Evolutionary conservation across 164 flowering plant genomes (phyloP), one percentile per base, ranked within the genome.

Genomic region (Sextonia rubra): DNA sequence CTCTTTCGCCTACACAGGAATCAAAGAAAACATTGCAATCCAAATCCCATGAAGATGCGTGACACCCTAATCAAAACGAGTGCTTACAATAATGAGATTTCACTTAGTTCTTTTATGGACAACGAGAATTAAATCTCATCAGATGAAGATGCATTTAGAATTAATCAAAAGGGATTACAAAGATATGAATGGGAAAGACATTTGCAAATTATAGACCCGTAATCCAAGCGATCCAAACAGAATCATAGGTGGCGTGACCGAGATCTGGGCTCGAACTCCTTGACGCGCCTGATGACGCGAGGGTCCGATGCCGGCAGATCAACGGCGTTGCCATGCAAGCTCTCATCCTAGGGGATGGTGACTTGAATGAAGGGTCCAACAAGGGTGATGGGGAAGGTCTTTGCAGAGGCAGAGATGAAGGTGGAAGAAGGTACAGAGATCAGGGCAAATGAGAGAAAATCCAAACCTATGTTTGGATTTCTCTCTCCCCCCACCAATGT

Each of bases 151-250:
- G n/a, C n/a, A n/a, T n/a, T n/a, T n/a, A n/a, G n/a, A n/a, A n/a
- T n/a, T n/a, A n/a, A n/a, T n/a, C n/a, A n/a, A n/a, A n/a, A n/a
- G n/a, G n/a, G n/a, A n/a, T n/a, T n/a, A n/a, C n/a, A n/a, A n/a
- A n/a, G n/a, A n/a, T n/a, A n/a, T n/a, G n/a, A n/a, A n/a, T n/a
- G n/a, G n/a, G n/a, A n/a, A n/a, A n/a, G n/a, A n/a, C n/a, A n/a
- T n/a, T n/a, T n/a, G n/a, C n/a, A n/a, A 52, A 8, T 12, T 12
- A 15, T 25, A 27, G 12, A 94, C 99, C 99, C 77, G 99, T 94
- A 65, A 92, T 83, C 97, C 97, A 94, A 60, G 99, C 90, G 70
- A 92, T 81, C 97, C 96, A 92, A 56, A 94, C 85, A 12, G 99
- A 90, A 76, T 91, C 88, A 71, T 86, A 69, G 74, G 77, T 68